phyloP scores from a whole-genome alignment of 495 filamentous ascomycete species.

The Corynascus novoguineensis region DNA sequence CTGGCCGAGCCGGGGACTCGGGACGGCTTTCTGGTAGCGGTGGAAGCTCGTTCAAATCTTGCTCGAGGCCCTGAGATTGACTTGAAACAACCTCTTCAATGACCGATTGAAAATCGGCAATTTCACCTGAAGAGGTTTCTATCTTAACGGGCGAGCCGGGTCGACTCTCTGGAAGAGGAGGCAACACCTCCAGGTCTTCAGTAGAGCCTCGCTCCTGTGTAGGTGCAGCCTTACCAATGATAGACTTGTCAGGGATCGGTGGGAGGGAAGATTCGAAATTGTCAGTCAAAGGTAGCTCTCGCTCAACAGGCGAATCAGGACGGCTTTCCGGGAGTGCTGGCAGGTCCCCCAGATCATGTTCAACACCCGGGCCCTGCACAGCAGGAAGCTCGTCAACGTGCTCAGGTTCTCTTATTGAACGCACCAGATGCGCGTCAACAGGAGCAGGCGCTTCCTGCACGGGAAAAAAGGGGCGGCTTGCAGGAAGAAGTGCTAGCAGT shows the following conservation, averaged over 20 bases:
- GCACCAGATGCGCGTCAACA: not conserved
- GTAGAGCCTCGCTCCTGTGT: not conserved
- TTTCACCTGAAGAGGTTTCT: not conserved
- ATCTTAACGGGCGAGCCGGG: constrained; percentile 4
- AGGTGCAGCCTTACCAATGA: not conserved
- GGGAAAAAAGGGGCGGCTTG: not conserved
- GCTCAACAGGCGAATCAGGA: not conserved
- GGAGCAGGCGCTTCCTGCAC: not conserved
- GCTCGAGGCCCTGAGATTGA: not conserved
- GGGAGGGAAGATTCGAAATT: not conserved
- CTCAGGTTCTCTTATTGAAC: not conserved
- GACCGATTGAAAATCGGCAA: not conserved
- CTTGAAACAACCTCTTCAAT: not conserved
- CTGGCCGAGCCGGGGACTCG: not conserved
- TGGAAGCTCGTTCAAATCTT: not conserved
- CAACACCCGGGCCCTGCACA: not conserved
- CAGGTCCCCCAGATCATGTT: constrained; percentile 28
- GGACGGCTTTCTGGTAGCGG: constrained; percentile 4
- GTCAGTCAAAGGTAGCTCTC: not conserved
- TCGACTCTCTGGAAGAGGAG: constrained; percentile 11
- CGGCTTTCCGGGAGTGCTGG: constrained; percentile 16
- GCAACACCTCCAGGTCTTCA: not conserved
- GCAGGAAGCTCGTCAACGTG: not conserved
- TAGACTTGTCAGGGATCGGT: not conserved
- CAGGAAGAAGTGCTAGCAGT: constrained; percentile 6